Base-by-base conservation (phyloP, 176 grass and related monocot species). In the Oryza meyeriana region DNA sequence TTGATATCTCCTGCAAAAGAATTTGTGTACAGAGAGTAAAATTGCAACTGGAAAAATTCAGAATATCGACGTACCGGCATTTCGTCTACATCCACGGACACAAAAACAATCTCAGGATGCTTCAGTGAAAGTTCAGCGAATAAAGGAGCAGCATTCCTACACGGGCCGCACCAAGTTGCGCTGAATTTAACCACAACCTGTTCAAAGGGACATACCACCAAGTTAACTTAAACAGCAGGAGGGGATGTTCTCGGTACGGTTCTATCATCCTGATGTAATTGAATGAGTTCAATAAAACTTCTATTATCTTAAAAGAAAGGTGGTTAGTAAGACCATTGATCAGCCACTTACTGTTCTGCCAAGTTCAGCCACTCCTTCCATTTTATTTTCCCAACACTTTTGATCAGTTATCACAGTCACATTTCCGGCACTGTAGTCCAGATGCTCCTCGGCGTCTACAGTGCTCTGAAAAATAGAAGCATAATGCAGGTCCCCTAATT, bases 101-200 rank as follows among this genome's bases (percentile, higher is more conserved):
- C 18, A 64, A 97, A 97, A 77, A 85, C 24, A 58, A 97, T 26
- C 5, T 85, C 85, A 65, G 88, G 66, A 87, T 93, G 85, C 71
- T 87, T 93, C 80, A 85, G 61, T 9, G 91, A 93, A 17, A 89
- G 85, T 26, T 93, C 84, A 2, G 83, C 81, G 40, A 80, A 97
- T 24, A 89, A 3, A 27, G 94, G 88, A 66, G 80, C 88, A 48
- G 79, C 83, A 50, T 71, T 81, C 80, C 83, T 91, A 40, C 94
- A 97, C 8, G 94, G 94, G 25, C 75, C 80, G 30, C 94, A 93
- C 94, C 94, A 97, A 32, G 86, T 85, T 2, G 94, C 91, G 17
- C 88, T 91, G 64, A 97, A 97, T 61, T 97, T 97, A 25, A 81
- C 64, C 40, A 97, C 94, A 77, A 97, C 64, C 94, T 97, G 83